Evolutionary conservation across 768 basidiomycete genomes (phyloP), one percentile per base, ranked within the genome.

Genomic region (Hirschioporus abietinus): DNA sequence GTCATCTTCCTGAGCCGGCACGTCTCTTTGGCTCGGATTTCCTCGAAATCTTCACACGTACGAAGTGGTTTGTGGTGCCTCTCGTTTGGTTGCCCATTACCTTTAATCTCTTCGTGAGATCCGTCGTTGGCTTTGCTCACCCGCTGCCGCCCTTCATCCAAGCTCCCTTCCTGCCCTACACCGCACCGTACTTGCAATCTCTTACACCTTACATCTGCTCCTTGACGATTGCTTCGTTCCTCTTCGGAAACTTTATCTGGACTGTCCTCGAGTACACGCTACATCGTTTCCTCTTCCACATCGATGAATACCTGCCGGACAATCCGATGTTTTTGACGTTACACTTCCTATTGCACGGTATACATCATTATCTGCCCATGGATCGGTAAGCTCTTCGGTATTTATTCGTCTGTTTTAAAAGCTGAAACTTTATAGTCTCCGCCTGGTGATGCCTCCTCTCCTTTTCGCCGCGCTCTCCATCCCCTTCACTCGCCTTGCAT

Each of bases 311-410:
- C 72, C 84, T 99, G 24, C 97, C 97, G 1, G 97, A 99, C 77
- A 82, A 79, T 66, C 89, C 90, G 6, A 78, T 80, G 64, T 92
- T 90, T 78, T 82, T 99, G 73, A 87, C 88, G 58, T 74, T 98
- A 26, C 97, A 99, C 75, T 99, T 99, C 79, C 75, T 93, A 72
- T 81, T 93, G 74, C 97, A 99, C 73, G 97, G 97, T 18, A 88
- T 99, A 36, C 97, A 99, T 74, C 97, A 99, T 77, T 99, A 96
- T 74, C 81, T 99, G 69, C 97, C 95, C 18, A 97, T 98, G 95
- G 95, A 97, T 74, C 82, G 88, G 91, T 93, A 73, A 68, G 85
- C 77, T 7, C 57, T 20, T 62, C 20, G 60, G 27, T 7, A 5
- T 8, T 34, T 36, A 23, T 63, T 52, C 30, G 58, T 68, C 35